phyloP scores from a whole-genome alignment of 2,329 filamentous ascomycete species.

The Trichoderma afroharzianum region DNA sequence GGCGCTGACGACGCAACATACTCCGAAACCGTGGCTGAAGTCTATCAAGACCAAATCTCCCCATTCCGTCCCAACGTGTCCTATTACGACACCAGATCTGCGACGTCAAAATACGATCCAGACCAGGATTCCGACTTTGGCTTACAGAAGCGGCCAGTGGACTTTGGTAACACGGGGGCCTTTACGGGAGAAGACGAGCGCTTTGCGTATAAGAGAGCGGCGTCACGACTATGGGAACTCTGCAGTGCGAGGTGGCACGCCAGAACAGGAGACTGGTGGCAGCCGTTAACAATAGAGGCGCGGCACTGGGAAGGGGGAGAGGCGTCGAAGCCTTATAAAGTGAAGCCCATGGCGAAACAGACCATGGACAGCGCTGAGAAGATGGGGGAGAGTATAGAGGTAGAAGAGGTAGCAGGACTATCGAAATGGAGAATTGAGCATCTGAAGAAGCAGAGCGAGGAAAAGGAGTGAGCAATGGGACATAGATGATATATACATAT shows the following conservation, averaged over 20 bases:
- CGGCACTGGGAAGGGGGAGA: constrained; percentile 61
- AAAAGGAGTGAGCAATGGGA: background rate
- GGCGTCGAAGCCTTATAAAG: constrained; percentile 24
- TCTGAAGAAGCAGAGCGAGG: constrained; percentile 27
- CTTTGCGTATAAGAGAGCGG: constrained; percentile 76
- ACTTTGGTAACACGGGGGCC: constrained; percentile 64
- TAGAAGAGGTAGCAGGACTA: constrained; percentile 39
- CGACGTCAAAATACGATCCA: constrained; percentile 48
- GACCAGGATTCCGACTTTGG: constrained; percentile 58
- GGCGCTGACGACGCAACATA: constrained; percentile 38
- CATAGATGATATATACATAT: background rate
- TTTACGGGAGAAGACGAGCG: constrained; percentile 79
- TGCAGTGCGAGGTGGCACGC: constrained; percentile 71
- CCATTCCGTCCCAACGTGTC: constrained; percentile 79
- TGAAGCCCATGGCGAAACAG: constrained; percentile 1
- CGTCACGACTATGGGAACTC: constrained; percentile 78
- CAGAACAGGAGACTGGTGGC: constrained; percentile 65
- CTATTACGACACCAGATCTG: constrained; percentile 51
- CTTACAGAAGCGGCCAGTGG: constrained; percentile 36
- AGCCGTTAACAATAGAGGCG: constrained; percentile 59
- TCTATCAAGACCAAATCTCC: constrained; percentile 72
- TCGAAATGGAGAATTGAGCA: constrained; percentile 37
- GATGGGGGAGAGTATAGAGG: constrained; percentile 34
- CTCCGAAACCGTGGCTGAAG: constrained; percentile 53
- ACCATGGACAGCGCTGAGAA: constrained; percentile 26